phyloP scores from a whole-genome alignment of 2,329 filamentous ascomycete species.

The Trichocomaceae sp. region DNA sequence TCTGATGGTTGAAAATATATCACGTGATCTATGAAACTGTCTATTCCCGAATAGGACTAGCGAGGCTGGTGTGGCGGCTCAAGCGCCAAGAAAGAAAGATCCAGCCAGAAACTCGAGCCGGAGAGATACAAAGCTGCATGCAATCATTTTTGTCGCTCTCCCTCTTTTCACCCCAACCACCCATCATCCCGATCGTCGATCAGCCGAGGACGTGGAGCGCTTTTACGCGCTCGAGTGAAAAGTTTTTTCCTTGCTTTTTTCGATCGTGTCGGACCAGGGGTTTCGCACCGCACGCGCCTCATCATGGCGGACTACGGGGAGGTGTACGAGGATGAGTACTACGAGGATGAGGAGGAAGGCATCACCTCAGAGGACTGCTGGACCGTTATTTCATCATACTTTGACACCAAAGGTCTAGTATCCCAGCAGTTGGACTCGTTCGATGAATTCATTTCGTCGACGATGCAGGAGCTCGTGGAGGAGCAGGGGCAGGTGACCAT shows the following conservation, averaged over 20 bases:
- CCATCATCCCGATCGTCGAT: conserved; percentile 18
- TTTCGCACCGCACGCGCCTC: conserved; percentile 9
- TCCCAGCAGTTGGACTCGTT: conserved; percentile 98
- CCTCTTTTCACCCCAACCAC: conserved; percentile 21
- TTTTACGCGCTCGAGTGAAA: conserved; percentile 9
- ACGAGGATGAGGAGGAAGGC: conserved; percentile 59
- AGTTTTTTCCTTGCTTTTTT: conserved; percentile 3
- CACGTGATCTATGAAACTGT: not conserved
- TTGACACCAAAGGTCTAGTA: conserved; percentile 89
- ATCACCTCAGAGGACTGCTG: conserved; percentile 98
- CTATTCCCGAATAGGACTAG: not conserved
- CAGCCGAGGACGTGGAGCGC: conserved; percentile 6
- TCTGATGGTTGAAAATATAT: not conserved
- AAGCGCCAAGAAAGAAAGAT: conserved; percentile 21
- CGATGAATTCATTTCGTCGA: conserved; percentile 90
- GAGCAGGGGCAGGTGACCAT: conserved; percentile 89
- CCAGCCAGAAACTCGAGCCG: conserved; percentile 20
- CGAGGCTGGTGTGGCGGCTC: conserved; percentile 22
- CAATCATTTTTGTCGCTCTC: conserved; percentile 19
- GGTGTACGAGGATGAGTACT: conserved; percentile 63
- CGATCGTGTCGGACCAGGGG: not conserved
- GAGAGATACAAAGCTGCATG: conserved; percentile 15
- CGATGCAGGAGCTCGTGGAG: conserved; percentile 88
- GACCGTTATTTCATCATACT: conserved; percentile 95
- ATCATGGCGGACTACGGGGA: conserved; percentile 53